phyloP scores from a whole-genome alignment of 768 basidiomycete species.

The Pilatotrama ljubarskyi region DNA sequence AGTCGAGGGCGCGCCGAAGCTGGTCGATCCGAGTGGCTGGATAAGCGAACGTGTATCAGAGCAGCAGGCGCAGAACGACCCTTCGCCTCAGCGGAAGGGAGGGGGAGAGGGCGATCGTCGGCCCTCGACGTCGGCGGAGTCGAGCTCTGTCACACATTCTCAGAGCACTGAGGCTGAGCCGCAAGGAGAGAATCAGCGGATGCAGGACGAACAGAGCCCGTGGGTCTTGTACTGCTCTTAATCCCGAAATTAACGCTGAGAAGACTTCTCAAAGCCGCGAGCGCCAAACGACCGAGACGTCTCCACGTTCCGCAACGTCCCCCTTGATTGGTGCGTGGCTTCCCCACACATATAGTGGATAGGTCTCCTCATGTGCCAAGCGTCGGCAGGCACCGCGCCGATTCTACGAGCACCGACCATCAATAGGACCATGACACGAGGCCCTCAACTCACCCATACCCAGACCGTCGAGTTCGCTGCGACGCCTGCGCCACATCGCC shows the following conservation, averaged over 20 bases:
- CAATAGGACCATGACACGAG: conserved; percentile 11
- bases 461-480: conserved; percentile 56
- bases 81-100: conserved; percentile 9
- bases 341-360: background rate
- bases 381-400: conserved; percentile 1
- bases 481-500: conserved; percentile 24
- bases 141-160: conserved; percentile 6
- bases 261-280: conserved; percentile 12
- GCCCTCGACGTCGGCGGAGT: conserved; percentile 24
- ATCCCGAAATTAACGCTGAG: conserved; percentile 20
- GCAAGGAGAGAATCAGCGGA: background rate
- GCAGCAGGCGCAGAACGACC: conserved; percentile 25
- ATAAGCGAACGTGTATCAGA: conserved; percentile 48
- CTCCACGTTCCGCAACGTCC: conserved; percentile 6
- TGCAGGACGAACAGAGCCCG: background rate
- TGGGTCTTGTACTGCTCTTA: conserved; percentile 4
- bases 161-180: conserved; percentile 7
- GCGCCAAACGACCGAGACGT: conserved; percentile 10
- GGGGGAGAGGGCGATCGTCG: conserved; percentile 3
- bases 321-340: conserved; percentile 11
- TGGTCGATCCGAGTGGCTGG: conserved; percentile 74
- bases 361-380: background rate
- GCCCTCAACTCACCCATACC: conserved; percentile 37
- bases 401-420: conserved; percentile 17
- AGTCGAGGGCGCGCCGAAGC: conserved; percentile 66